Percentiles rank a stretch among this genome's conserved stretches.
Evolutionary conservation across 768 basidiomycete genomes (phyloP).

Genomic region (Pholiota conissans): DNA sequence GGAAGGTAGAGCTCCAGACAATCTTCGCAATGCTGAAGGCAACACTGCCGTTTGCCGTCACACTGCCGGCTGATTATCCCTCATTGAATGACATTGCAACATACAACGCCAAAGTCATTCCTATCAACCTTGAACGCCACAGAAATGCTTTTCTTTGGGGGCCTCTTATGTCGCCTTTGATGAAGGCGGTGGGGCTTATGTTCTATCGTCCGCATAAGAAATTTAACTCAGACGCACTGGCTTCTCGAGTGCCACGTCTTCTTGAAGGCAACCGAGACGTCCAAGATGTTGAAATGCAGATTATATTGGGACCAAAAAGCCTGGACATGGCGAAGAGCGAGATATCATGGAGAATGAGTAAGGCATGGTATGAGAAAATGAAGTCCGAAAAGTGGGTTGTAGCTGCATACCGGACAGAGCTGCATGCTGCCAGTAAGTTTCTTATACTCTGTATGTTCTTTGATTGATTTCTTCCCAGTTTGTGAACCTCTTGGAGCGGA

Average conservation of each 20-base stretch:
- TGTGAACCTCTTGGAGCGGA: neutral
- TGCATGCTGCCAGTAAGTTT: conserved; percentile 9
- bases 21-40: conserved; percentile 1
- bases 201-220: conserved; percentile 10
- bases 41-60: conserved; percentile 5
- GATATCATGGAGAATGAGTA: conserved; percentile 19
- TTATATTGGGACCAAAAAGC: conserved; percentile 5
- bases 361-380: conserved; percentile 18
- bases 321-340: conserved; percentile 9
- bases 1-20: conserved; percentile 7
- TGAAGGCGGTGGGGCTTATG: conserved; percentile 10
- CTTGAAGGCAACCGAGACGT: conserved; percentile 7
- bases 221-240: neutral
- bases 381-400: conserved; percentile 17
- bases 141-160: neutral
- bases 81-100: conserved; percentile 1
- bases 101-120: neutral
- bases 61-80: conserved; percentile 1
- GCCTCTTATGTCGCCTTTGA: conserved; percentile 5
- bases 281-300: neutral
- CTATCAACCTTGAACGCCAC: neutral
- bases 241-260: neutral
- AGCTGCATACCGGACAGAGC: conserved; percentile 16
- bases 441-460: neutral
- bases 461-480: neutral